Evolutionary conservation across 306 rosid genomes (phyloP).

Genomic region (Cicer pinnatifidum): DNA sequence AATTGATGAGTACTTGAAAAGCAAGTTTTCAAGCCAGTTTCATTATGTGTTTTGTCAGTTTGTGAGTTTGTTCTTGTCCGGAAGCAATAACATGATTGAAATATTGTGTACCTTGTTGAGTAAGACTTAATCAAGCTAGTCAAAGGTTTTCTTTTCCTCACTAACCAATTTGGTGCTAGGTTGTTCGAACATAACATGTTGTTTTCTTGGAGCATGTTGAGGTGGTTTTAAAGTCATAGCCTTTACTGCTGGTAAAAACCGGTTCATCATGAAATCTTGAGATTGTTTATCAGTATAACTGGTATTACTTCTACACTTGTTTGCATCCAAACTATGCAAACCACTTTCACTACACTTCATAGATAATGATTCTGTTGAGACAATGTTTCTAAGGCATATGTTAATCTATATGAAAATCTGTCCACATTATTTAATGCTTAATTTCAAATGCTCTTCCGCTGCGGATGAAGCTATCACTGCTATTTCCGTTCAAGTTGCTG

Average conservation of each 20-base stretch:
- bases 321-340: slow-evolving; percentile 53
- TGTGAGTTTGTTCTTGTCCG: slow-evolving; percentile 13
- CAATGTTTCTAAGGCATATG: slow-evolving; percentile 64
- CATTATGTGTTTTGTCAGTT: slow-evolving; percentile 24
- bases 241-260: slow-evolving; percentile 87
- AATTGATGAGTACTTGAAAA: background rate
- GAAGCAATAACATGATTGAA: background rate
- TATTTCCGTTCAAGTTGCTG: slow-evolving; percentile 69
- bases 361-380: slow-evolving; percentile 62
- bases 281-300: slow-evolving; percentile 68
- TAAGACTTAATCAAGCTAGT: background rate
- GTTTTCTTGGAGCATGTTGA: slow-evolving; percentile 54
- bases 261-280: slow-evolving; percentile 86
- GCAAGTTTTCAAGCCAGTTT: background rate
- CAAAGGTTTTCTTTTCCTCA: slow-evolving; percentile 52
- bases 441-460: background rate
- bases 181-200: slow-evolving; percentile 49
- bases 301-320: slow-evolving; percentile 52
- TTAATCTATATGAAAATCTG: too few species aligned
- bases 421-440: too few species aligned
- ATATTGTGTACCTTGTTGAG: slow-evolving; percentile 9
- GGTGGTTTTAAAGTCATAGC: slow-evolving; percentile 81
- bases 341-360: slow-evolving; percentile 74
- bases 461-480: slow-evolving; percentile 60
- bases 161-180: slow-evolving; percentile 57